Conservation (phyloP, 768 basidiomycete species). For the Lentinus brumalis region DNA sequence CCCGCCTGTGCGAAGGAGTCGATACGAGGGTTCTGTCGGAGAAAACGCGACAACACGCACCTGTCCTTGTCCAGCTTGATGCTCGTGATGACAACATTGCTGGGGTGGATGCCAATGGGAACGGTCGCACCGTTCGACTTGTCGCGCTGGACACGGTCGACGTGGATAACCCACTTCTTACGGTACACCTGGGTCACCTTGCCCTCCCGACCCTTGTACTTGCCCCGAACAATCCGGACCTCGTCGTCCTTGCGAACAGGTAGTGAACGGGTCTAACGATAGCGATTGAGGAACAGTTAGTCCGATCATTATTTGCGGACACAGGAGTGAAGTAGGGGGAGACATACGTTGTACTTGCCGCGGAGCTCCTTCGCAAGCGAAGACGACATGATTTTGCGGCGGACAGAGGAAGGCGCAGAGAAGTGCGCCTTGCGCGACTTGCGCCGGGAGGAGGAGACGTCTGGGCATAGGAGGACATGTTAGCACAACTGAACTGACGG, state of each 20-base stretch:
- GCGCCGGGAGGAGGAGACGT: conserved; percentile 91
- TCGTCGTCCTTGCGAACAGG: conserved; percentile 99
- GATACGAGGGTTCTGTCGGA: background rate
- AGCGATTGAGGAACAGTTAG: background rate
- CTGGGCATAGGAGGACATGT: conserved; percentile 43
- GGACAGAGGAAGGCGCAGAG: conserved; percentile 88
- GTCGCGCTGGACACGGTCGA: conserved; percentile 97
- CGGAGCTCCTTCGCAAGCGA: conserved; percentile 94
- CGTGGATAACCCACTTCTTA: conserved; percentile 98
- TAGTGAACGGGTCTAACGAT: conserved; percentile 76
- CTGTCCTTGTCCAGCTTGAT: conserved; percentile 94
- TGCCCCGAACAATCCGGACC: conserved; percentile 93
- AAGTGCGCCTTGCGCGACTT: conserved; percentile 99
- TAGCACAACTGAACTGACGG: conserved; percentile 14
- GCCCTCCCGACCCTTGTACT: conserved; percentile 99
- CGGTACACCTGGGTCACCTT: conserved; percentile 98
- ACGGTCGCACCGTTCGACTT: conserved; percentile 95
- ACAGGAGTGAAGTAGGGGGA: background rate
- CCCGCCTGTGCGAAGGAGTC: conserved; percentile 51
- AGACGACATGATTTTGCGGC: conserved; percentile 98
- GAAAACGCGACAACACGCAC: conserved; percentile 37
- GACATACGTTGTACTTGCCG: conserved; percentile 83
- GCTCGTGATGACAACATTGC: conserved; percentile 92
- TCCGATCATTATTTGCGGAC: background rate
- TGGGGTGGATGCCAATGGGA: conserved; percentile 94